Conservation (phyloP, 169 alveolate species). For the Plasmodium cynomolgi region DNA sequence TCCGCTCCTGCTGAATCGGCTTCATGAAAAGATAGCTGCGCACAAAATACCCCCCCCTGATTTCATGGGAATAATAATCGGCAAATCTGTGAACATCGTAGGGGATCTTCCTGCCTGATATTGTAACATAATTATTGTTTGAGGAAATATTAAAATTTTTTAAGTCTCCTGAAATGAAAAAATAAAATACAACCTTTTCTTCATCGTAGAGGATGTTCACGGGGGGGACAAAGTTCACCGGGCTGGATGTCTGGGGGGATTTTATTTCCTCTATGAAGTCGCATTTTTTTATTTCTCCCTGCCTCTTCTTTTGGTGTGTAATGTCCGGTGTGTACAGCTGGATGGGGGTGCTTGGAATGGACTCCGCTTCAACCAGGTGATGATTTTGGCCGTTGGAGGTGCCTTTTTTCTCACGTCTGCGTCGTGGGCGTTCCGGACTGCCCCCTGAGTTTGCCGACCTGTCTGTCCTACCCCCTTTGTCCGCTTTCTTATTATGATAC, state of each 20-base stretch:
- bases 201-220: constrained; percentile 66
- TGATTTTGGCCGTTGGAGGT: background rate
- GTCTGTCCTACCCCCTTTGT: background rate
- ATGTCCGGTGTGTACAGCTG: background rate
- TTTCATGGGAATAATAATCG: constrained; percentile 64
- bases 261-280: constrained; percentile 72
- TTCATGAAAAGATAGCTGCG: constrained; percentile 47
- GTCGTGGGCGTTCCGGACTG: background rate
- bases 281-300: constrained; percentile 41
- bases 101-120: constrained; percentile 71
- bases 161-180: constrained; percentile 68
- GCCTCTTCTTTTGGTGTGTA: background rate
- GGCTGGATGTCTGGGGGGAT: background rate
- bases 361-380: background rate
- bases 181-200: constrained; percentile 56
- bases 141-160: constrained; percentile 36
- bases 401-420: background rate
- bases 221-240: constrained; percentile 40
- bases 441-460: background rate
- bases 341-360: constrained; percentile 41
- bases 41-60: constrained; percentile 48
- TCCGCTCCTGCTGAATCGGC: constrained; percentile 16
- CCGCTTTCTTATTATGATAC: background rate
- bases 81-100: constrained; percentile 20
- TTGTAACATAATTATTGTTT: constrained; percentile 50